Base-by-base conservation (phyloP, 257 asterid genomes). In the Petrea volubilis region DNA sequence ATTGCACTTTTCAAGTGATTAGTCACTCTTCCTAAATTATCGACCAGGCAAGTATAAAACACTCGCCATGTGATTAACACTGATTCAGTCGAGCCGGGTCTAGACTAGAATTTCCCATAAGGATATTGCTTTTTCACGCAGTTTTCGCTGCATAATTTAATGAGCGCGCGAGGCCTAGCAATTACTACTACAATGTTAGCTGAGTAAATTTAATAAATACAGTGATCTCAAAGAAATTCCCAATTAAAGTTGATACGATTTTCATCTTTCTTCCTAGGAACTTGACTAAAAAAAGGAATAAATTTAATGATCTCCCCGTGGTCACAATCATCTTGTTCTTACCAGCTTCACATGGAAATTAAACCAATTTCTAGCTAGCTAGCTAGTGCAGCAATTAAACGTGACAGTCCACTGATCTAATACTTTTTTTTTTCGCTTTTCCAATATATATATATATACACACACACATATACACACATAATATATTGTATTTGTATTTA, bases 331-430 rank as follows among this genome's bases (percentile, higher is more conserved):
- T 47, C 62, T 60, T 67, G 15, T 40, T 55, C 36, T 29, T 20
- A 51, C 50, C 66, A 43, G 60, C 51, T 41, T 60, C 60, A 27
- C 40, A 62, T 56, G 23, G 9, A 62, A n/a, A 40, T 6, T n/a
- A n/a, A 38, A 25, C 73, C 65, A 62, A 70, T 61, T 46, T 27
- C 20, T 14, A 62, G 50, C 38, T 43, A 14, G 7, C 12, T 15
- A 64, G n/a, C n/a, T n/a, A n/a, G n/a, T n/a, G n/a, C n/a, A n/a
- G 8, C 24, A 27, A 65, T 49, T 50, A 64, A 68, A 69, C 4
- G 62, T 74, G 72, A 79, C 80, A 67, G 70, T 53, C 67, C 67
- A 59, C 56, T 38, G n/a, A n/a, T n/a, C 64, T 65, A 41, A n/a
- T 41, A 51, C 36, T n/a, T n/a, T 13, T 9, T 8, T 12, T 17